Base-by-base conservation (phyloP, 129 eudicot species). In the Silybum marianum region DNA sequence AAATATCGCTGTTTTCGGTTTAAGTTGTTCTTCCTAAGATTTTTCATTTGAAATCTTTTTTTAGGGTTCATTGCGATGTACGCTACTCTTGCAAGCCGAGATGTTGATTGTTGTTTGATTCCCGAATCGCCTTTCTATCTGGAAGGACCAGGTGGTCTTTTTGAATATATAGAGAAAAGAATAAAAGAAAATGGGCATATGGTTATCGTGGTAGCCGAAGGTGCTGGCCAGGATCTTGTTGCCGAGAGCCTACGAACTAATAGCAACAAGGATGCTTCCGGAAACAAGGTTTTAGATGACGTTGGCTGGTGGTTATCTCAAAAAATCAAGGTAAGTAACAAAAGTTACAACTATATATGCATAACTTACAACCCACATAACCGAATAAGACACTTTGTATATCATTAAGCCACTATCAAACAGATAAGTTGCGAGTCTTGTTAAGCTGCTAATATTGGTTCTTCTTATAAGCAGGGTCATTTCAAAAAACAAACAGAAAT, bases 121-220 rank as follows among this genome's bases (percentile, higher is more conserved):
- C 99, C 99, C 1, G 99, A 96, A 83, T 93, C 99, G 9, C 99
- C 99, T 23, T 96, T 96, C 85, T 96, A 88, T 83, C 92, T 96
- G 10, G 98, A 96, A 81, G 99, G 99, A 25, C 85, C 84, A 9
- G 99, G 99, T 14, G 99, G 99, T 66, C 95, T 96, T 34, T 88
- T 88, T 40, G 98, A 96, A 84, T 93, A 87, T 28, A 83, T 96
- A 58, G 97, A 90, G 81, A 96, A 82, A 82, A 81, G 95, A 54
- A 84, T 96, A 69, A 91, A 88, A 85, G 97, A 91, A 79, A 86
- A 93, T 7, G 98, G 94, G 12, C 99, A 96, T 82, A 93, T 96
- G 99, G 99, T 96, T 67, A 91, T 96, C 69, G 99, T 96, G 76
- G 85, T 96, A 42, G 99, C 98, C 30, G 99, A 96, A 93, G 99